Evolutionary conservation across 345 rosid genomes (phyloP), one percentile per base, ranked within the genome.

Genomic region (Salix purpurea): DNA sequence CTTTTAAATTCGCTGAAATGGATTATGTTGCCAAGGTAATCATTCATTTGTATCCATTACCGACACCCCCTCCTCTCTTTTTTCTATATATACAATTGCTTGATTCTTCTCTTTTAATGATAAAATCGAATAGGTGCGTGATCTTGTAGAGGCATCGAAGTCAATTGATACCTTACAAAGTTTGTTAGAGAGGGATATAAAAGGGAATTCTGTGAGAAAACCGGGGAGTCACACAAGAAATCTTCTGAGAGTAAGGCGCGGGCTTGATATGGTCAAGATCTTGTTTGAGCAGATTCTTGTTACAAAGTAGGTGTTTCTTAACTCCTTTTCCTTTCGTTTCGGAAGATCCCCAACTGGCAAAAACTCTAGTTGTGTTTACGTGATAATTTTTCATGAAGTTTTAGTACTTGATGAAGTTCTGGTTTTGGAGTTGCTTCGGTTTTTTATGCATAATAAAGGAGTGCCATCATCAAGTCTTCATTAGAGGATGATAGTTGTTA

Each of bases 1-100:
- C 99, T 70, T 95, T 95, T 86, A 96, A 93, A 86, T 96, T 96
- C 76, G 99, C 97, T 0, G 97, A 96, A 80, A 86, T 88, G 94
- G 98, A 96, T 77, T 96, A 91, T 54, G 97, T 93, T n/a, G 91
- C 97, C 77, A 93, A 96, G 94, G 98, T 94, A 52, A 21, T 66
- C 23, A 2, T 28, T 37, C 26, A 54, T 58, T 56, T 36, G 34
- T 23, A 15, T 66, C n/a, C 19, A 36, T 66, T 34, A n/a, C 46
- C 44, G 36, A 26, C 28, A 62, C 26, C 44, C 32, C 32, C 1
- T 5, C 34, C 1, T 14, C 12, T 61, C 37, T 48, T 2, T 6
- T 11, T 7, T 15, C 39, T 77, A 16, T 26, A 10, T 67, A 54
- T 48, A 13, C 6, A 13, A 9, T 21, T 32, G 9, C 48, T 30